Percentiles rank a stretch among this genome's conserved stretches.
Conservation (phyloP, 352 stramenopile genomes). For the Pythium dissimile region DNA sequence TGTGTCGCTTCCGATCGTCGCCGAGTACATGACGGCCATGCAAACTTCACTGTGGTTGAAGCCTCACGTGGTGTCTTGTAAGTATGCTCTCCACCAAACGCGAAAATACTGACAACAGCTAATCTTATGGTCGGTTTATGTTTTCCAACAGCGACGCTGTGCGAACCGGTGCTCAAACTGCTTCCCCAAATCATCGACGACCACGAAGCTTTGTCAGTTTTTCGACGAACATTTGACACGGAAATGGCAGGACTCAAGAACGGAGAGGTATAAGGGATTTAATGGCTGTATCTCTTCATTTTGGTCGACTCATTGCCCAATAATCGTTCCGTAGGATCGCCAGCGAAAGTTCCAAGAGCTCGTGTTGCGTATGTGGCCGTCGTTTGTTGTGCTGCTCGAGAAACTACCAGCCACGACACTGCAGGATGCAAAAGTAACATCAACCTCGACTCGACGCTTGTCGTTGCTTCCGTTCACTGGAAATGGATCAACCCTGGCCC, state of each 20-base stretch:
- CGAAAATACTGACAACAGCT: too few species aligned
- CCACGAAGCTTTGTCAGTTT: slow-evolving; percentile 55
- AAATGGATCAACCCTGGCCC: neutral
- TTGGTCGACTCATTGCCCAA: too few species aligned
- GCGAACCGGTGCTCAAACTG: slow-evolving; percentile 65
- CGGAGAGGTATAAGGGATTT: slow-evolving; percentile 28
- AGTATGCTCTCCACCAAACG: too few species aligned
- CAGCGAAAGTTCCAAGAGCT: slow-evolving; percentile 62
- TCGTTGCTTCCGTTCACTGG: slow-evolving; percentile 15
- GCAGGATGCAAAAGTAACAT: slow-evolving; percentile 10
- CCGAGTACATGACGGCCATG: slow-evolving; percentile 73
- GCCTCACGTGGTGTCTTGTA: slow-evolving; percentile 39
- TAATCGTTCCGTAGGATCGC: slow-evolving; percentile 39
- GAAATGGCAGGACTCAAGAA: slow-evolving; percentile 44
- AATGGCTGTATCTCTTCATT: too few species aligned
- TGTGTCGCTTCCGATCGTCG: slow-evolving; percentile 54
- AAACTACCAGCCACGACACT: slow-evolving; percentile 36
- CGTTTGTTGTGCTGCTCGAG: slow-evolving; percentile 53
- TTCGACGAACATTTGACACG: slow-evolving; percentile 54
- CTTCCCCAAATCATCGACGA: slow-evolving; percentile 71
- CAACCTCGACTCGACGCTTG: slow-evolving; percentile 14
- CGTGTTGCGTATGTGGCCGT: slow-evolving; percentile 76
- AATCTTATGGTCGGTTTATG: neutral
- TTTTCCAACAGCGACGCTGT: slow-evolving; percentile 21
- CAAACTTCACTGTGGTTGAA: slow-evolving; percentile 44